Evolutionary conservation across 1,139 yeast genomes (phyloP).

Genomic region (Sugiyamaella neomexicana): DNA sequence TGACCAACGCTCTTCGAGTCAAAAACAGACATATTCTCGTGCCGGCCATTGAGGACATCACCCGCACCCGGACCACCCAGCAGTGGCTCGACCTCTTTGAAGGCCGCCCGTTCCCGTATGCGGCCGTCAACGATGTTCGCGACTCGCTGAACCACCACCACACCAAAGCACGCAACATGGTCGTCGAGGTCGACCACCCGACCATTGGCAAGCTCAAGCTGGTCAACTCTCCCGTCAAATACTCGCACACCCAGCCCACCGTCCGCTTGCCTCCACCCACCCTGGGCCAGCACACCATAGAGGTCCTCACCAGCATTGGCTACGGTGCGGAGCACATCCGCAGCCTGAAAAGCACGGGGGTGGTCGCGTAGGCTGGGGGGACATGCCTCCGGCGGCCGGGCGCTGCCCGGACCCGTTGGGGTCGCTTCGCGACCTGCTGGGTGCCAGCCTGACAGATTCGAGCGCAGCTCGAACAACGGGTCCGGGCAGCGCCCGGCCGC

Average conservation of each 20-base stretch:
- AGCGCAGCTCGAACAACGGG: not conserved
- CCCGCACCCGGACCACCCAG: conserved; percentile 36
- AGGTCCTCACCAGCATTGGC: conserved; percentile 36
- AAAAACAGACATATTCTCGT: conserved; percentile 40
- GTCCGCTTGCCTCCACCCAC: conserved; percentile 47
- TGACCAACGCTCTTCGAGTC: conserved; percentile 43
- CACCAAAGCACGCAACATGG: conserved; percentile 43
- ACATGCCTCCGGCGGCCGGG: conserved; percentile 6
- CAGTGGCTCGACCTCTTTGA: conserved; percentile 43
- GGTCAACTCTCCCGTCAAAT: conserved; percentile 45
- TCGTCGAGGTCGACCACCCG: conserved; percentile 41
- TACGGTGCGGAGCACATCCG: conserved; percentile 27
- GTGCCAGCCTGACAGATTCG: too few species aligned
- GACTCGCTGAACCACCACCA: conserved; percentile 43
- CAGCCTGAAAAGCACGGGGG: conserved; percentile 31
- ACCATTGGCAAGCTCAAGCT: conserved; percentile 41
- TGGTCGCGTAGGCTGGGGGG: conserved; percentile 25
- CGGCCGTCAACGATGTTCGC: conserved; percentile 46
- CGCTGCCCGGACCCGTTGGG: conserved; percentile 3
- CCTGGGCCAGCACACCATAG: conserved; percentile 41
- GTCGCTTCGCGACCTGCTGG: not conserved
- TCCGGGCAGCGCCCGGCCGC: conserved; percentile 1
- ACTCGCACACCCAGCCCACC: conserved; percentile 40
- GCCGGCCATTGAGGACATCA: conserved; percentile 37
- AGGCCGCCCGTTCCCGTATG: conserved; percentile 43